These are phyloP conservation scores for Trichothecium sympodiale DNA, from an alignment of 2,329 filamentous ascomycete species.

Conservation along the genomic window DNA sequence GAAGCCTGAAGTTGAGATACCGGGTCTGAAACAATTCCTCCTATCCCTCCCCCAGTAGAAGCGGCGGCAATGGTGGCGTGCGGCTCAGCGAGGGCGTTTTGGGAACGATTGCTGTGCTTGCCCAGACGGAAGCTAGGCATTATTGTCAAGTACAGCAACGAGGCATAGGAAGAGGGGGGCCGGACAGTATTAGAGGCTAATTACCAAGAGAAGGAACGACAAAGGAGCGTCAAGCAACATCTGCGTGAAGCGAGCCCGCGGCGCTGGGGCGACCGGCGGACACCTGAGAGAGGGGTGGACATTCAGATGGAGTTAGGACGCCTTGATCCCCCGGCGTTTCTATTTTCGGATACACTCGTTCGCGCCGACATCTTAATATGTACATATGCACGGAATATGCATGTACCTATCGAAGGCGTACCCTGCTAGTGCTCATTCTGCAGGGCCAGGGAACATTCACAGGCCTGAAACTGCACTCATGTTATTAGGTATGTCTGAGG, in stretches of 20 bases:
- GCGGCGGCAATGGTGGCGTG: conserved; percentile 19
- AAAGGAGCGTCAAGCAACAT: background rate
- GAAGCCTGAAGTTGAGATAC: conserved; percentile 7
- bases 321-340: too few species aligned
- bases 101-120: conserved; percentile 46
- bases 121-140: conserved; percentile 46
- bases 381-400: too few species aligned
- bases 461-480: too few species aligned
- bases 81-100: conserved; percentile 40
- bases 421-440: too few species aligned
- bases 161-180: background rate
- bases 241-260: background rate
- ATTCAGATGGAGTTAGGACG: too few species aligned
- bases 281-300: too few species aligned
- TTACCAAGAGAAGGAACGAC: background rate
- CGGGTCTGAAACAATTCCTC: conserved; percentile 8
- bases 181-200: conserved; percentile 2
- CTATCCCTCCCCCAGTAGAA: conserved; percentile 9
- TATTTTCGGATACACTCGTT: too few species aligned
- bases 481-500: too few species aligned
- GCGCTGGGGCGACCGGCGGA: too few species aligned
- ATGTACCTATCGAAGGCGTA: too few species aligned
- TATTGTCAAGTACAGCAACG: background rate
- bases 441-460: too few species aligned
- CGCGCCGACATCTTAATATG: too few species aligned